Evolutionary conservation across 352 stramenopile species (phyloP), one percentile per base, ranked within the genome.

Genomic region (Thraustochytrium striatum): DNA sequence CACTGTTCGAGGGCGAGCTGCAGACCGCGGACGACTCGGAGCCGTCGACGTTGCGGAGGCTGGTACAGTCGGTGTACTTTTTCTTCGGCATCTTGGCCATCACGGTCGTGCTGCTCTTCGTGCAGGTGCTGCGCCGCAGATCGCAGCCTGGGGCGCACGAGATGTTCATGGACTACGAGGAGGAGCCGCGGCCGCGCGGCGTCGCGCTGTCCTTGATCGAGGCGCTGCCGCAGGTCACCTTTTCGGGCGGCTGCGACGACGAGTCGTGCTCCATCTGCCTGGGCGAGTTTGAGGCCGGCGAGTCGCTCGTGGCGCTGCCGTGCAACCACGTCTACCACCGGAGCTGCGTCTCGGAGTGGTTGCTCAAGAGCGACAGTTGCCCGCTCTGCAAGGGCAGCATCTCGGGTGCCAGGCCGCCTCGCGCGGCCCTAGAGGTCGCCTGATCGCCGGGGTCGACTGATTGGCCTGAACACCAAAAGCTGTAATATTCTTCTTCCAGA

Each of bases 291-390:
- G 58, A 80, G 55, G 5, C 13, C 38, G 35, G 79, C 33, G 70
- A 80, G 1, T 52, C 32, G 28, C 38, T 75, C 3, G 28, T 28
- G 19, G 86, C 92, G 30, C 85, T 94, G 38, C 89, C 90, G 19
- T 94, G 90, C 58, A 87, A 92, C 35, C 90, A 94, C 69, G 90
- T 92, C 72, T 94, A 90, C 72, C 90, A 94, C 59, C 86, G 89
- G 13, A 79, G 88, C 33, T 94, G 90, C 72, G 92, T 93, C 58
- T 87, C 91, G 39, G 86, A 85, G 53, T 94, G 90, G 90, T 87
- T 94, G 5, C 86, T 91, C 57, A 85, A 87, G 57, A 92, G 88
- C 83, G 87, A 88, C 38, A 79, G 84, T 16, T 94, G 90, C 57
- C 90, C 90, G 39, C 85, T 94, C 3, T 94, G 90, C 82, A 92